Evolutionary conservation across 2,329 filamentous ascomycete species (phyloP).

Genomic region (Dothidotthia symphoricarpi): DNA sequence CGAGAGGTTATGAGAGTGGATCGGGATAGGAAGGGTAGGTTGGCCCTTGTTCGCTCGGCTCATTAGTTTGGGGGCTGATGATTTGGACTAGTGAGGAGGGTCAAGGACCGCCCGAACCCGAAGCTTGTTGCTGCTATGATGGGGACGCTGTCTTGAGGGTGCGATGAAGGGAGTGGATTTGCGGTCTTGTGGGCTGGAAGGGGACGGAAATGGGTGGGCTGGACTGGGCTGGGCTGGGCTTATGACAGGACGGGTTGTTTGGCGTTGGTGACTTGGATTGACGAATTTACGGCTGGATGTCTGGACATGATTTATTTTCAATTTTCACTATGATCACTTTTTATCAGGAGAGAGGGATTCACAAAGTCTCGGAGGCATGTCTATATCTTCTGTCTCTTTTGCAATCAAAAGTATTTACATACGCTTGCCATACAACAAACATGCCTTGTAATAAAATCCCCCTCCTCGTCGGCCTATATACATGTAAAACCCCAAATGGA

Average conservation of each 20-base stretch:
- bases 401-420: too few species aligned
- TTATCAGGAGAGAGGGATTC: too few species aligned
- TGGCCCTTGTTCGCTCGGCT: conserved; percentile 78
- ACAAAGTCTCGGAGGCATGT: too few species aligned
- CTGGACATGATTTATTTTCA: background rate
- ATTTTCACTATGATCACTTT: background rate
- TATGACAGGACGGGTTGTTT: background rate
- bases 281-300: conserved; percentile 5
- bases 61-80: conserved; percentile 46
- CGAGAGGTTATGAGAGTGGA: conserved; percentile 67
- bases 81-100: conserved; percentile 35
- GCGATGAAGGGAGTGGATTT: too few species aligned
- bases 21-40: conserved; percentile 94
- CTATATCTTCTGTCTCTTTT: too few species aligned
- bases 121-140: conserved; percentile 48
- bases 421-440: too few species aligned
- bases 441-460: too few species aligned
- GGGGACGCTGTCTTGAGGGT: conserved; percentile 43
- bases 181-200: too few species aligned
- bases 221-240: too few species aligned
- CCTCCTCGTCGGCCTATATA: too few species aligned
- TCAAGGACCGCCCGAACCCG: conserved; percentile 37
- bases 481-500: too few species aligned
- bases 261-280: background rate
- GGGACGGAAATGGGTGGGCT: too few species aligned